Base-by-base conservation (phyloP, 2,329 filamentous ascomycete species). In the Penicillium sp. region DNA sequence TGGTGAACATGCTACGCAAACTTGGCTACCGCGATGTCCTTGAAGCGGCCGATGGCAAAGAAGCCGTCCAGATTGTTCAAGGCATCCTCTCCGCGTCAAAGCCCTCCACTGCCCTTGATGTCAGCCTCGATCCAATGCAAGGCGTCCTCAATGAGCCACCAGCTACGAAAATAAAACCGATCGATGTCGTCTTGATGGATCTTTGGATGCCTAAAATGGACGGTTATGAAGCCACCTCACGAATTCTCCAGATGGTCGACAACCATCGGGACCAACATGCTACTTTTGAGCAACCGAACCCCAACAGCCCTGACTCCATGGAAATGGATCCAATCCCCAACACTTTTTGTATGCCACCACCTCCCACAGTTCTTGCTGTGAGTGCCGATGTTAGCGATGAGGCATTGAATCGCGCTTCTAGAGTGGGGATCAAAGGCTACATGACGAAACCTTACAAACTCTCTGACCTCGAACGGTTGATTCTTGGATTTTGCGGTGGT, bases 161-260 rank as follows among this genome's bases (percentile, higher is more conserved):
- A 63, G 29, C 64, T 60, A 62, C 67, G 43, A 71, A 74, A 42
- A 60, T 69, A 12, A 77, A 75, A 55, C 71, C 73, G 3, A 83
- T 89, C 56, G 83, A 89, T 65, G 81, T 88, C 2, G 80, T 90
- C 25, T 75, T 90, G 43, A 90, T 90, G 88, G 88, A 90, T 71
- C 80, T 90, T 10, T 90, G 88, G 88, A 90, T 90, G 86, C 88
- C 88, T 0, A 79, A 86, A 62, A 86, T 90, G 79, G 87, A 90
- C 67, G 88, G 88, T 1, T 90, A 89, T 62, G 83, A 89, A 68
- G 88, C 88, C 2, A 84, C 87, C 0, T 80, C 83, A 65, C 77
- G 79, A 47, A 90, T 90, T 43, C 73, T 89, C 12, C 74, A 77
- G 25, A 81, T 86, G 77, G 70, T 78, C n/a, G 72, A 75, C 42